These are phyloP conservation scores for Penicillium bovifimosum DNA, from an alignment of 495 filamentous ascomycete genomes.

Conservation along the genomic window DNA sequence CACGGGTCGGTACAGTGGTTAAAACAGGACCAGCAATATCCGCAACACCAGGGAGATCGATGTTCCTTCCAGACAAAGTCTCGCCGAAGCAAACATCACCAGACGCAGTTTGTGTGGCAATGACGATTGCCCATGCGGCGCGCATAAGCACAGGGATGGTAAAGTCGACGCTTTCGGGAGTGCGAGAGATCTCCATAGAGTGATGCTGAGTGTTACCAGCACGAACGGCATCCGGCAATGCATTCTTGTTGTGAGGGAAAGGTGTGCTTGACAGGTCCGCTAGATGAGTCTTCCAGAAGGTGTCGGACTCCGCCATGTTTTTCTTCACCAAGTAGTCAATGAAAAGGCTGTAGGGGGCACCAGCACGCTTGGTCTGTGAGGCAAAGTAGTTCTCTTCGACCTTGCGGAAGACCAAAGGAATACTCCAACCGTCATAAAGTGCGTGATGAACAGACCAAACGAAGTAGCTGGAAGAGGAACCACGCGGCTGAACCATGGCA, in stretches of 20 bases:
- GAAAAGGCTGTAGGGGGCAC: slow-evolving; percentile 35
- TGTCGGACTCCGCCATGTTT: slow-evolving; percentile 32
- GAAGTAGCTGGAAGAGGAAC: slow-evolving; percentile 38
- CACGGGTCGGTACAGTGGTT: slow-evolving; percentile 45
- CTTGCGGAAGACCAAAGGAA: slow-evolving; percentile 52
- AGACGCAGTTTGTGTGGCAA: slow-evolving; percentile 39
- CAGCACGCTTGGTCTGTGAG: slow-evolving; percentile 5
- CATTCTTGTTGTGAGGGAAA: slow-evolving; percentile 30
- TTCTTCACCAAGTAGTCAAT: slow-evolving; percentile 36
- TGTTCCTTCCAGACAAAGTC: slow-evolving; percentile 50
- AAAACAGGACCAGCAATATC: slow-evolving; percentile 50
- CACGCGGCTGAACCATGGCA: slow-evolving; percentile 37
- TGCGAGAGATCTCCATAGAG: slow-evolving; percentile 20
- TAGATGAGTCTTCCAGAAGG: slow-evolving; percentile 44
- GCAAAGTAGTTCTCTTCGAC: slow-evolving; percentile 45
- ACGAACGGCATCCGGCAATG: slow-evolving; percentile 21
- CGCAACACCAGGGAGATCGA: slow-evolving; percentile 42
- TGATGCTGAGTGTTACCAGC: slow-evolving; percentile 30
- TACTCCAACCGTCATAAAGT: slow-evolving; percentile 66
- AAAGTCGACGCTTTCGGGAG: slow-evolving; percentile 23
- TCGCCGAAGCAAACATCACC: slow-evolving; percentile 52
- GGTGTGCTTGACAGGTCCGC: slow-evolving; percentile 18
- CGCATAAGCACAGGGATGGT: slow-evolving; percentile 47
- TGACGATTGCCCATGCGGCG: slow-evolving; percentile 49
- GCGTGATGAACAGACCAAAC: slow-evolving; percentile 64